Evolutionary conservation across 768 basidiomycete species (phyloP).

Genomic region (Mycena vulgaris): DNA sequence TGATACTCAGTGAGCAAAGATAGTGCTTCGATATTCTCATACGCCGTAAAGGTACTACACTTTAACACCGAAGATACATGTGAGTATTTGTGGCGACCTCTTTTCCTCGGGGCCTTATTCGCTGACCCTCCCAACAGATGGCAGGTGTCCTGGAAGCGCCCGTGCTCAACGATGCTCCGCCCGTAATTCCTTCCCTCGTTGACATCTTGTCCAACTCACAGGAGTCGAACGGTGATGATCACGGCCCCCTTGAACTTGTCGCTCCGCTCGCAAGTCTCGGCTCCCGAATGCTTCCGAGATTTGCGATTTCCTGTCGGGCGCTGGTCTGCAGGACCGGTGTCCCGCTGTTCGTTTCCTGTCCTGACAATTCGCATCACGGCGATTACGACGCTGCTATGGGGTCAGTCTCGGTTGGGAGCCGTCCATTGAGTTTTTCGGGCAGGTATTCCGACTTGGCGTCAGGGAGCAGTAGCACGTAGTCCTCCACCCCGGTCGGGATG

Average conservation of each 20-base stretch:
- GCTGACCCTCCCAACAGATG: constrained; percentile 20
- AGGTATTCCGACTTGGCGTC: constrained; percentile 4
- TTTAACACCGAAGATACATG: neutral
- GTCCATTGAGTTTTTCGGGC: constrained; percentile 12
- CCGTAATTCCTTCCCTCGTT: constrained; percentile 17
- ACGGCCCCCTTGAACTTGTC: neutral
- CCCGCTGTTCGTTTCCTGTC: neutral
- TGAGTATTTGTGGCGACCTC: neutral
- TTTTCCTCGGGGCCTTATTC: constrained; percentile 16
- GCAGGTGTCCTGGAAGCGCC: constrained; percentile 20
- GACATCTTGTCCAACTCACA: constrained; percentile 12
- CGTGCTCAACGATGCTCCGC: constrained; percentile 30
- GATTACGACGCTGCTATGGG: neutral
- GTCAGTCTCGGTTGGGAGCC: neutral
- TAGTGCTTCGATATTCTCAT: neutral
- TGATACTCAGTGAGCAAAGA: neutral
- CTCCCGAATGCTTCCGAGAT: neutral
- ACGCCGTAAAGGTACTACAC: neutral
- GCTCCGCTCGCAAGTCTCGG: neutral
- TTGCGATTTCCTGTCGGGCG: neutral
- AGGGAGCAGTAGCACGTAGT: neutral
- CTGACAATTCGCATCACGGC: constrained; percentile 14
- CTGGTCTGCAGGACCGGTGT: neutral
- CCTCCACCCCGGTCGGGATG: neutral
- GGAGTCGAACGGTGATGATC: constrained; percentile 20